Evolutionary conservation across 78 protist species (phyloP), one percentile per base, ranked within the genome.

Genomic region (Cavenderia fasciculata): DNA sequence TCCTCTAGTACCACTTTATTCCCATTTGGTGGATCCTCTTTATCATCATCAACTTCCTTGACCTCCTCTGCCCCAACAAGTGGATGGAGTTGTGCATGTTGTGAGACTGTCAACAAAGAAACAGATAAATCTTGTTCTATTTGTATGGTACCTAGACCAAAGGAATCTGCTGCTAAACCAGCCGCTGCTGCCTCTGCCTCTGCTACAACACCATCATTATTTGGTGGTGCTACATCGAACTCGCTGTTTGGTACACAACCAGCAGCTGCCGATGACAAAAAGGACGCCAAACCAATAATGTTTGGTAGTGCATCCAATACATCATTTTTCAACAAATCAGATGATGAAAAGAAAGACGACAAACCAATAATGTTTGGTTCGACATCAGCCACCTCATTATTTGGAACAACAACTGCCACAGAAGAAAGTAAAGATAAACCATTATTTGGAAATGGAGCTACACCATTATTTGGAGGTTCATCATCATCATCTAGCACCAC

Each of bases 81-180:
- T 12, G 12, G 12, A 47, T 69, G 75, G 57, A 66, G 43, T 52
- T 79, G 88, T 52, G 59, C 88, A 49, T 79, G 88, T 27, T 79
- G 88, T 52, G 88, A 79, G 51, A 47, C 63, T 25, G 56, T 52
- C 1, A 79, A 79, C 41, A 21, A 21, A 36, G 43, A 2, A 18
- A 52, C 25, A 7, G 54, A 23, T 11, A 79, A 66, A 18, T 8
- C 25, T 27, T 79, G 88, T 31, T 27, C 51, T 3, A 12, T 79
- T 2, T 79, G 88, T 40, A 27, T 41, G 52, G 88, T 66, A 7
- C 47, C 54, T 25, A 62, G 29, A 66, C 76, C 68, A 44, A 71
- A n/a, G n/a, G n/a, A n/a, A n/a, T n/a, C n/a, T n/a, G 69, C n/a
- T 36, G 44, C 69, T 31, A 61, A 61, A n/a, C n/a, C n/a, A n/a